A percentile compares a stretch with the other conserved stretches of the same genome.
Evolutionary conservation across 805 yeast genomes (phyloP).

Genomic region (Helenozyma baotianmanensis): DNA sequence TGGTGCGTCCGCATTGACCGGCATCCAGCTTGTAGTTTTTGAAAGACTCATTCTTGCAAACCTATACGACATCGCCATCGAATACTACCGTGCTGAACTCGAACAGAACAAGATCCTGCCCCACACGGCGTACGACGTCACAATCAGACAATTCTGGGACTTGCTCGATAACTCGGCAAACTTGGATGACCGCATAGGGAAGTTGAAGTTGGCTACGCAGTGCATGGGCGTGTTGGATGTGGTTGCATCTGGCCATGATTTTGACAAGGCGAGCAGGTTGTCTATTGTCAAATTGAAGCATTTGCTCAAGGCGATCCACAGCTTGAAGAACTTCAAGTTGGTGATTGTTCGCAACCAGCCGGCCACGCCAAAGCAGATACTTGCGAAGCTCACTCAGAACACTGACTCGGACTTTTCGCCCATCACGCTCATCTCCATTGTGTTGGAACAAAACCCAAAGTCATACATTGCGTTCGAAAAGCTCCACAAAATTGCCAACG

Average conservation of each 20-base stretch:
- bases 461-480: slow-evolving; percentile 44
- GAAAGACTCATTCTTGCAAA: slow-evolving; percentile 27
- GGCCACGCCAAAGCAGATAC: slow-evolving; percentile 14
- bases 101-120: slow-evolving; percentile 4
- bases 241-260: background rate
- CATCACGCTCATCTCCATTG: slow-evolving; percentile 29
- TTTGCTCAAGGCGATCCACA: slow-evolving; percentile 31
- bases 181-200: slow-evolving; percentile 32
- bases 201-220: slow-evolving; percentile 19
- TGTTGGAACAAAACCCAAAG: slow-evolving; percentile 51
- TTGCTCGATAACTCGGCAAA: slow-evolving; percentile 25
- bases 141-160: slow-evolving; percentile 31
- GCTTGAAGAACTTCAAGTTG: slow-evolving; percentile 34
- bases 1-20: slow-evolving; percentile 5
- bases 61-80: slow-evolving; percentile 21
- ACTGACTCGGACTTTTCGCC: slow-evolving; percentile 11
- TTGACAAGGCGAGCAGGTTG: slow-evolving; percentile 3
- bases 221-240: slow-evolving; percentile 26
- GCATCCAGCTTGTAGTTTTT: slow-evolving; percentile 20
- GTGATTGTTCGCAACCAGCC: slow-evolving; percentile 10
- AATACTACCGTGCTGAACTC: slow-evolving; percentile 6
- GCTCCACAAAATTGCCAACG: slow-evolving; percentile 37
- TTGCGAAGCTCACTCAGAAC: slow-evolving; percentile 8
- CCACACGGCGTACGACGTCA: slow-evolving; percentile 13
- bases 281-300: slow-evolving; percentile 25